Conservation (phyloP, 2,329 filamentous ascomycete species). For the Trematosphaeria pertusa region DNA sequence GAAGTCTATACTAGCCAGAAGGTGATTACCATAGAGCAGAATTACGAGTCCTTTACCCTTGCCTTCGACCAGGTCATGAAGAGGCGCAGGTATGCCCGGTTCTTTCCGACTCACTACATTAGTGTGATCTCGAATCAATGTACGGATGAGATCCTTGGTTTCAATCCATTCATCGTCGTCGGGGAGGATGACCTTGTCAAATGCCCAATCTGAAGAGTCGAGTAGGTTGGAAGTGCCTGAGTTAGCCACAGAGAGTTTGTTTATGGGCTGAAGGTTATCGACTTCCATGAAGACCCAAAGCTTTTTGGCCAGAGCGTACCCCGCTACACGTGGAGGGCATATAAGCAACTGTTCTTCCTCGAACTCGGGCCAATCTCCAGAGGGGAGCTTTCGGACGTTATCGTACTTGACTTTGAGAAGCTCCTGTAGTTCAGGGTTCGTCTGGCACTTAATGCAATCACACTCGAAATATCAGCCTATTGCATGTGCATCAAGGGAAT, state of each 20-base stretch:
- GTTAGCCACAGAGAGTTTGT: too few relatives aligned
- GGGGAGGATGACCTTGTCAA: neutral
- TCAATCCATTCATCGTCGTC: neutral
- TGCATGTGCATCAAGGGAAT: neutral
- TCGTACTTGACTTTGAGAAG: neutral
- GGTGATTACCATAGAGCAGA: conserved; percentile 49
- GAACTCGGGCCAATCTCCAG: neutral
- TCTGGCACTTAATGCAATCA: neutral
- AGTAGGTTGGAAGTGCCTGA: neutral
- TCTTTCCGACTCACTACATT: neutral
- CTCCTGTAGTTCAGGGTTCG: neutral
- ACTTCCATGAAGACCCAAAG: neutral
- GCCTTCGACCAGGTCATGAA: neutral
- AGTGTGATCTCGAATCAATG: neutral
- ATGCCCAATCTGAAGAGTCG: neutral
- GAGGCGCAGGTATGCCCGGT: neutral
- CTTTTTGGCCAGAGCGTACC: neutral
- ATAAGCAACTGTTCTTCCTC: neutral
- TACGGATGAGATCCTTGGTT: neutral
- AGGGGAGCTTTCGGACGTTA: neutral
- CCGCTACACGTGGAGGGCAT: neutral
- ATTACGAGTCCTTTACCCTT: conserved; percentile 40
- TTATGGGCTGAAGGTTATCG: neutral
- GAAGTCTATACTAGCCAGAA: too few relatives aligned
- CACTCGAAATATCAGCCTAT: neutral